Evolutionary conservation across 208 protist species (phyloP).

Genomic region (Herpetomonas muscarum): DNA sequence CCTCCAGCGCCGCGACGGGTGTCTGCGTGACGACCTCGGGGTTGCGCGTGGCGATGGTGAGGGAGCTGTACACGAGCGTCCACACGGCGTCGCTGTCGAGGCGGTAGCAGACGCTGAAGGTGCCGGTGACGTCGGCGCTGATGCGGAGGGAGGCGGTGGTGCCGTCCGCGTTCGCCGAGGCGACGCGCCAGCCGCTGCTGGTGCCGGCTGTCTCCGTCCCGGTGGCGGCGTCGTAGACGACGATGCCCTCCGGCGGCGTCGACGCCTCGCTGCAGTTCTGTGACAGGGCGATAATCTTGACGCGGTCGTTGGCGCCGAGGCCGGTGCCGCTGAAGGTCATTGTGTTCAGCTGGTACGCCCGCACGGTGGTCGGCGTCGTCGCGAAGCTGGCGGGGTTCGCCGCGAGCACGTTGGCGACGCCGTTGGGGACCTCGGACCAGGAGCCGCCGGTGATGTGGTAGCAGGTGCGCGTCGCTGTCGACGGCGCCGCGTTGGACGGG

Average conservation of each 20-base stretch:
- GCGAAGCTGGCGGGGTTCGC: slow-evolving; percentile 75
- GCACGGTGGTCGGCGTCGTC: slow-evolving; percentile 32
- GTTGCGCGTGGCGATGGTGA: slow-evolving; percentile 54
- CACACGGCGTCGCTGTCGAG: slow-evolving; percentile 74
- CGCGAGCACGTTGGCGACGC: slow-evolving; percentile 37
- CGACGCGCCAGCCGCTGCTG: slow-evolving; percentile 36
- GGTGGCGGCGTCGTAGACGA: slow-evolving; percentile 31
- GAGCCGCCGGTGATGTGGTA: slow-evolving; percentile 46
- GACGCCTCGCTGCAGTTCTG: slow-evolving; percentile 60
- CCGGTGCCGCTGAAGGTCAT: slow-evolving; percentile 57
- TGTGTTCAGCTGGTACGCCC: slow-evolving; percentile 44
- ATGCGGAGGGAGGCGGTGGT: slow-evolving; percentile 56
- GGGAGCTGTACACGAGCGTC: slow-evolving; percentile 82
- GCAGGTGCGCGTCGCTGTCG: slow-evolving; percentile 47
- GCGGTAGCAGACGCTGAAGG: slow-evolving; percentile 83
- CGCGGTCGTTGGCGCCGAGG: slow-evolving; percentile 43
- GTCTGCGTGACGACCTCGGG: slow-evolving; percentile 45
- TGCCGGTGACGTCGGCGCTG: slow-evolving; percentile 39
- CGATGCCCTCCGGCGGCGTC: slow-evolving; percentile 45
- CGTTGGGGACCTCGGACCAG: slow-evolving; percentile 75
- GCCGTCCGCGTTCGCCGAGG: slow-evolving; percentile 20
- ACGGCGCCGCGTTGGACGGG: slow-evolving; percentile 12
- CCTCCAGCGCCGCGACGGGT: slow-evolving; percentile 50
- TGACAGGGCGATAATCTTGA: slow-evolving; percentile 71
- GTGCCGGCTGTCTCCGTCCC: slow-evolving; percentile 13